Conservation (phyloP, 805 yeast species). For the Candida takata region DNA sequence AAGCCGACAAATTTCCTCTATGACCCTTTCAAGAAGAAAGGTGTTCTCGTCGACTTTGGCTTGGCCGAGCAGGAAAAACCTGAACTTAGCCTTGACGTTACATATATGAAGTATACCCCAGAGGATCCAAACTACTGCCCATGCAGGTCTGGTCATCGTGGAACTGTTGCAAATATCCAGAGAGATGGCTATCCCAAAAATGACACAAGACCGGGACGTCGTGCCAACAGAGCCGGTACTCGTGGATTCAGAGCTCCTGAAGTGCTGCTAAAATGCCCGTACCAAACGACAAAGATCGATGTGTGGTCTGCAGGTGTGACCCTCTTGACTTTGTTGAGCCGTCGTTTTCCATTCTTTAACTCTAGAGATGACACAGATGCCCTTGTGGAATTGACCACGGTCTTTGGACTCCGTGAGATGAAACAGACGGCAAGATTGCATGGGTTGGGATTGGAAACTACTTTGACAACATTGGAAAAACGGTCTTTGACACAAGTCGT, state of each 20-base stretch:
- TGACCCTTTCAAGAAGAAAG: conserved; percentile 42
- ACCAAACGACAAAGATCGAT: conserved; percentile 65
- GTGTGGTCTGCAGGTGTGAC: conserved; percentile 80
- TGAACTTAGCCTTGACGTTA: conserved; percentile 4
- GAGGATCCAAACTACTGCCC: conserved; percentile 40
- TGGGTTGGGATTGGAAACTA: conserved; percentile 79
- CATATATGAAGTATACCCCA: not conserved
- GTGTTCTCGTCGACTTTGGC: conserved; percentile 80
- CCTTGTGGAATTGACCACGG: conserved; percentile 68
- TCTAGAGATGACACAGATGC: conserved; percentile 94
- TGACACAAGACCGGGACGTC: conserved; percentile 79
- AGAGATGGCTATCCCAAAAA: conserved; percentile 72
- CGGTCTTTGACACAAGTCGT: conserved; percentile 31
- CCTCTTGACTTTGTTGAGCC: conserved; percentile 63
- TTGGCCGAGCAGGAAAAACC: conserved; percentile 43
- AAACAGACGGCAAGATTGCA: conserved; percentile 75
- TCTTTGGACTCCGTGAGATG: conserved; percentile 73
- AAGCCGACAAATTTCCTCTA: conserved; percentile 69
- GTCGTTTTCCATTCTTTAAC: conserved; percentile 89
- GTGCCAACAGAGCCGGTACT: conserved; percentile 95
- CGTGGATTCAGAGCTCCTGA: conserved; percentile 88
- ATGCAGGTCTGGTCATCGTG: conserved; percentile 32
- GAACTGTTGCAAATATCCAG: conserved; percentile 17
- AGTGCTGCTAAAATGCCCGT: conserved; percentile 42
- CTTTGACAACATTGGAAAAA: conserved; percentile 40